A percentile compares a stretch with the other conserved stretches of the same genome.
Conservation (phyloP, 345 rosid genomes). For the Rhodomyrtus tomentosa region DNA sequence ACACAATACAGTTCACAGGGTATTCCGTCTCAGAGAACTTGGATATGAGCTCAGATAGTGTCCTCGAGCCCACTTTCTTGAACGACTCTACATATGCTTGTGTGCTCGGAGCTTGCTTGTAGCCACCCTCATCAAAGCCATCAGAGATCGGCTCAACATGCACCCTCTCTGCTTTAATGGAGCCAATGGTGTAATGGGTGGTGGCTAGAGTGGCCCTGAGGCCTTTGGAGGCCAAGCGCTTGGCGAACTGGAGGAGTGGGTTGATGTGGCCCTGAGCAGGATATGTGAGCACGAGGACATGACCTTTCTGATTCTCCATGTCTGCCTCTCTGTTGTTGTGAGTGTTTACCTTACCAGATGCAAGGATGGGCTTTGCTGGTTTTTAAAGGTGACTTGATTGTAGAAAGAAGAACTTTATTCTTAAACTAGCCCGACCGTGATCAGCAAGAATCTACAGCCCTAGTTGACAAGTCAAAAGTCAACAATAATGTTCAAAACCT, state of each 20-base stretch:
- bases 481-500: not conserved
- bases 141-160: constrained; percentile 59
- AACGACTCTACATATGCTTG: constrained; percentile 29
- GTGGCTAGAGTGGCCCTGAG: constrained; percentile 61
- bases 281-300: constrained; percentile 48
- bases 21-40: constrained; percentile 11
- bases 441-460: not conserved
- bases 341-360: not conserved
- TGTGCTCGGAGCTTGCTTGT: constrained; percentile 23
- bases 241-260: constrained; percentile 67
- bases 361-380: not conserved
- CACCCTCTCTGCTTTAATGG: constrained; percentile 24
- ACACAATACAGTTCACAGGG: constrained; percentile 27
- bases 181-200: constrained; percentile 40
- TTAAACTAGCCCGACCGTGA: not conserved
- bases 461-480: not conserved
- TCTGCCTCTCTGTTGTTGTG: constrained; percentile 9
- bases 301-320: constrained; percentile 12
- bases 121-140: constrained; percentile 52
- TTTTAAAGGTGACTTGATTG: not conserved
- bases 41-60: constrained; percentile 22
- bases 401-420: not conserved
- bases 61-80: constrained; percentile 24
- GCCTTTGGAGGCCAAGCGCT: constrained; percentile 56
- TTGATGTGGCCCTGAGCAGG: constrained; percentile 84